Base-by-base conservation (phyloP, 78 protist species). In the slime mould (Dictyostelium discoideum) region DNA sequence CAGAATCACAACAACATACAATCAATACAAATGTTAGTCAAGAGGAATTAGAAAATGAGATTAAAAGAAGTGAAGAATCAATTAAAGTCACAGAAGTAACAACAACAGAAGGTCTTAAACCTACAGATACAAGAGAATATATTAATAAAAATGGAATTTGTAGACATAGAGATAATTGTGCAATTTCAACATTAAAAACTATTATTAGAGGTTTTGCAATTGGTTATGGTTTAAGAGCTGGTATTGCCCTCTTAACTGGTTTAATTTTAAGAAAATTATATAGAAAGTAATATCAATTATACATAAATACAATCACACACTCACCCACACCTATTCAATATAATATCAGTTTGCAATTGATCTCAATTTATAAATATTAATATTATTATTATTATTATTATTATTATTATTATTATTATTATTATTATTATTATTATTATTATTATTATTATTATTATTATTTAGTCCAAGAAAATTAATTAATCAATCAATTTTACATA, bases 151-250 rank as follows among this genome's bases (percentile, higher is more conserved):
- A 76, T 86, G 57, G 44, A 83, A 46, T 90, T 24, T 90, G 95
- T 37, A 90, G 40, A 72, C 95, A 90, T 50, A 82, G 44, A 73
- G 88, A 80, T n/a, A 13, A 32, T 14, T 90, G 95, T 18, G 26
- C 74, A 22, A 22, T 67, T 4, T 81, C 87, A 67, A 13, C 60
- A 16, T 63, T 90, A 7, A 67, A 82, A 82, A 73, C 67, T 7
- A 22, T 72, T 44, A 46, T 54, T 11, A 57, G 95, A 78, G 78
- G 85, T 54, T 82, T 90, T 32, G 42, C 48, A 6, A 90, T 90
- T 82, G 95, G 95, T 39, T 90, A 90, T 72, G 95, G 95, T 50
- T 78, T 90, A 72, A 40, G 95, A 39, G 95, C 95, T 29, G 74
- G 87, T 14, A 22, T 90, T 22, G 95, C 95, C 4, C 84, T 90